Conservation (phyloP, 805 yeast species). For the Kuraishia ogatae region DNA sequence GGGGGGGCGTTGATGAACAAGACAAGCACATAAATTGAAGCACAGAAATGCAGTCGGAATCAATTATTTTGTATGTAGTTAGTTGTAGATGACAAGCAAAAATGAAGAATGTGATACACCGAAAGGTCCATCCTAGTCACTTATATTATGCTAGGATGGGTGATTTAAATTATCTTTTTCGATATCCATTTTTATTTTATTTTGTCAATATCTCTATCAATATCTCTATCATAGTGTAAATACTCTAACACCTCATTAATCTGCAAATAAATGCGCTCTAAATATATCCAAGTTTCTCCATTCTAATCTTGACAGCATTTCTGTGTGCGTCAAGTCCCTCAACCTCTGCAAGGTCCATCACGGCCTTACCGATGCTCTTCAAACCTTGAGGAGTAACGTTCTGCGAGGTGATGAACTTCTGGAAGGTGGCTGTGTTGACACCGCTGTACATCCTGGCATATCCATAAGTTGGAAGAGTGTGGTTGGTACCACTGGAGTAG, state of each 20-base stretch:
- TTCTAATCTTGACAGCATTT: conserved; percentile 91
- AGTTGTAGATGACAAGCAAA: no score
- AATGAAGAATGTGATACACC: no score
- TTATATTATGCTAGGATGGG: no score
- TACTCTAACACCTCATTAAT: not conserved
- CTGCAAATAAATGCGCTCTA: conserved; percentile 6
- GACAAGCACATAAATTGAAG: no score
- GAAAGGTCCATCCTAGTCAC: no score
- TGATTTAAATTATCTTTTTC: no score
- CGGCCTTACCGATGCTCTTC: conserved; percentile 87
- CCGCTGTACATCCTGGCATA: conserved; percentile 97
- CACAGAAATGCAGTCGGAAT: no score
- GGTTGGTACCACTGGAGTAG: conserved; percentile 96
- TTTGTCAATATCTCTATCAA: not conserved
- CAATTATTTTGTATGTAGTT: no score
- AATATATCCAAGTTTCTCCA: conserved; percentile 63
- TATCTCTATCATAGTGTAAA: not conserved
- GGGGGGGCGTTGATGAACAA: no score
- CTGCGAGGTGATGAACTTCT: conserved; percentile 91
- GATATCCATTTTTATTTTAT: no score
- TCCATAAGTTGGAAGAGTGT: conserved; percentile 97
- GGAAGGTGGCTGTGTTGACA: conserved; percentile 92
- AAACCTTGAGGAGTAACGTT: conserved; percentile 82
- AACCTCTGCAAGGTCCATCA: conserved; percentile 89
- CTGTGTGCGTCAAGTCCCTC: conserved; percentile 98